These are phyloP conservation scores for Paraleonurus japonicus DNA, from an alignment of 257 asterid genomes.

Conservation along the genomic window DNA sequence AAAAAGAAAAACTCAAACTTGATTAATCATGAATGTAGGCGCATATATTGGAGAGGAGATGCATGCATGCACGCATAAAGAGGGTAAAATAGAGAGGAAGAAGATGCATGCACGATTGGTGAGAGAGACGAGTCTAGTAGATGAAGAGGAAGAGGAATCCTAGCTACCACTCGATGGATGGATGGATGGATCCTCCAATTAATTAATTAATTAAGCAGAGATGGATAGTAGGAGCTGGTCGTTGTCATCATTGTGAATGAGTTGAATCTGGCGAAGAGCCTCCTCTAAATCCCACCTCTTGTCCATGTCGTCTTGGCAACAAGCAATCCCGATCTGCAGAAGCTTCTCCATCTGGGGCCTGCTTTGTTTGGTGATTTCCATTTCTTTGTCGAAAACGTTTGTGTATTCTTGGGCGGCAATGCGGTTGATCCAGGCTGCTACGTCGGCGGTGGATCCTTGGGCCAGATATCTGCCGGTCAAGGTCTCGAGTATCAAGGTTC, in stretches of 20 bases:
- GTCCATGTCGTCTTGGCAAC: constrained; percentile 61
- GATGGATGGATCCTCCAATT: no score
- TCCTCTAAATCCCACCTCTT: constrained; percentile 69
- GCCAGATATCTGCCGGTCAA: constrained; percentile 53
- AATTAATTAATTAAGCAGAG: background rate
- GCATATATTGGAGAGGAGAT: constrained; percentile 2
- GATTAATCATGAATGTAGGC: background rate
- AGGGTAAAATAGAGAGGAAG: no score
- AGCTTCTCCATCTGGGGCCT: constrained; percentile 46
- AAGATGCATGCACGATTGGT: no score
- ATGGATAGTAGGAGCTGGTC: constrained; percentile 9
- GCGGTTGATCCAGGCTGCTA: constrained; percentile 50
- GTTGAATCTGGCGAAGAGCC: constrained; percentile 52
- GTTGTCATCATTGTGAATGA: constrained; percentile 34
- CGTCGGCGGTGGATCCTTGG: constrained; percentile 39
- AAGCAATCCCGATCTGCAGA: constrained; percentile 52
- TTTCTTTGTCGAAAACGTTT: constrained; percentile 48
- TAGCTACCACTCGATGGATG: no score
- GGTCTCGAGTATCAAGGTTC: constrained; percentile 63
- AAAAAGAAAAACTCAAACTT: background rate
- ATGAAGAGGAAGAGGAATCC: no score
- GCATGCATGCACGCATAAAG: background rate
- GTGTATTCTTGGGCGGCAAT: constrained; percentile 25
- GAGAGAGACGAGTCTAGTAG: no score
- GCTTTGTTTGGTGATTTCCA: constrained; percentile 33